These are phyloP conservation scores for Puccinia polysora DNA, from an alignment of 1,284 basidiomycete species.

Conservation along the genomic window DNA sequence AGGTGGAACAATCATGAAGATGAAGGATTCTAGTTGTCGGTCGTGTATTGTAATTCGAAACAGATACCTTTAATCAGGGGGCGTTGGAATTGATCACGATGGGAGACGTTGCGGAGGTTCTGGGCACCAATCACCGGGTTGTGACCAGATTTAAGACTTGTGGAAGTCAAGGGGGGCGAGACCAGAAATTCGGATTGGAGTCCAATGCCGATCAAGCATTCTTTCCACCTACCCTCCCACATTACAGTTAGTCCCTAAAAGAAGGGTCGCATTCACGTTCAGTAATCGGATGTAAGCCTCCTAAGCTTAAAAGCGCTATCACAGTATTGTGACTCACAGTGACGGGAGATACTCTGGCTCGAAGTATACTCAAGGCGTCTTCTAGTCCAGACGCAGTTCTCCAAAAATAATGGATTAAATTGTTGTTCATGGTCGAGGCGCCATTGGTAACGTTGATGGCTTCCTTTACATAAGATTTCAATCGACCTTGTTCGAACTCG, in stretches of 20 bases:
- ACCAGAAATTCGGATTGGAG: slow-evolving; percentile 39
- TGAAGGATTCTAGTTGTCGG: not conserved
- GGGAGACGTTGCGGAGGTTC: not conserved
- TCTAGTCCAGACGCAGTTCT: slow-evolving; percentile 15
- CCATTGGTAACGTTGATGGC: not conserved
- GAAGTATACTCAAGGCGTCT: slow-evolving; percentile 17
- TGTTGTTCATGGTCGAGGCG: not conserved
- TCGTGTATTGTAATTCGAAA: slow-evolving; percentile 23
- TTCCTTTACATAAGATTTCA: not conserved
- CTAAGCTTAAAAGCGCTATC: too few relatives aligned
- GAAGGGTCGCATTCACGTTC: not conserved
- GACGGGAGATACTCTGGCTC: slow-evolving; percentile 29
- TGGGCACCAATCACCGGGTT: not conserved
- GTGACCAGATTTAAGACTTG: too few relatives aligned
- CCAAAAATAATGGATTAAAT: slow-evolving; percentile 30
- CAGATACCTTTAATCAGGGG: slow-evolving; percentile 17
- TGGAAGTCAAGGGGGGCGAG: not conserved
- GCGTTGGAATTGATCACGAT: not conserved
- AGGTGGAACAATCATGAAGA: too few relatives aligned
- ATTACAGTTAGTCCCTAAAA: slow-evolving; percentile 34
- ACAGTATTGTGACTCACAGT: slow-evolving; percentile 34
- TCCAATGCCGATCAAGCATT: slow-evolving; percentile 33
- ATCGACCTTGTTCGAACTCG: not conserved
- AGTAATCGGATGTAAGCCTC: too few relatives aligned
- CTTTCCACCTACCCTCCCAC: slow-evolving; percentile 41